These are phyloP conservation scores for Nakazawaea populi DNA, from an alignment of 805 yeast species.

Conservation along the genomic window DNA sequence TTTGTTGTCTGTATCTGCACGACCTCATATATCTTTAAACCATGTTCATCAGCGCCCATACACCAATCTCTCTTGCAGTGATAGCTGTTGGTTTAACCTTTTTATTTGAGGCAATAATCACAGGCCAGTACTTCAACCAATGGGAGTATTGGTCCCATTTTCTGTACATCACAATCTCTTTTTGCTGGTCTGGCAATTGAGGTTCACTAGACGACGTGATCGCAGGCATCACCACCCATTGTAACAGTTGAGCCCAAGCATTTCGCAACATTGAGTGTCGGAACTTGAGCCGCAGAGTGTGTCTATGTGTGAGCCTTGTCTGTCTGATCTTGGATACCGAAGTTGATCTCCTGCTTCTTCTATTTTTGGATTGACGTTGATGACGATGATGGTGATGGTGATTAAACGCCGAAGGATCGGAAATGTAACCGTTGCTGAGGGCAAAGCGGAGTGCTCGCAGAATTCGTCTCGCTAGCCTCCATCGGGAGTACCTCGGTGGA, in stretches of 20 bases:
- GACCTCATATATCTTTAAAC: too few species aligned
- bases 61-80: too few species aligned
- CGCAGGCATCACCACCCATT: too few species aligned
- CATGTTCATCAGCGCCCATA: too few species aligned
- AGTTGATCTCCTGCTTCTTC: conserved; percentile 2
- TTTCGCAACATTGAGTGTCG: background rate
- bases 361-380: background rate
- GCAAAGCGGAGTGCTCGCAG: conserved; percentile 24
- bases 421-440: conserved; percentile 27
- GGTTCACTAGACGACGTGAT: too few species aligned
- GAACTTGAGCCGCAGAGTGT: conserved; percentile 9
- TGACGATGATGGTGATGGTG: background rate
- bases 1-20: too few species aligned
- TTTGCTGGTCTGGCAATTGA: too few species aligned
- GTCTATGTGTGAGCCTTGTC: conserved; percentile 20
- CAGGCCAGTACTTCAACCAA: too few species aligned
- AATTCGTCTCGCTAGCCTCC: conserved; percentile 24
- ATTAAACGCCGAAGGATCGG: conserved; percentile 26
- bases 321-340: conserved; percentile 23
- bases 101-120: too few species aligned
- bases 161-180: too few species aligned
- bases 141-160: too few species aligned
- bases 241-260: background rate
- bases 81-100: too few species aligned
- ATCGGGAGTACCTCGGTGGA: conserved; percentile 29